Percentiles rank a stretch among this genome's conserved stretches.
Conservation (phyloP, 163 green algal genomes). For the Chlamydomonas reinhardtii region DNA sequence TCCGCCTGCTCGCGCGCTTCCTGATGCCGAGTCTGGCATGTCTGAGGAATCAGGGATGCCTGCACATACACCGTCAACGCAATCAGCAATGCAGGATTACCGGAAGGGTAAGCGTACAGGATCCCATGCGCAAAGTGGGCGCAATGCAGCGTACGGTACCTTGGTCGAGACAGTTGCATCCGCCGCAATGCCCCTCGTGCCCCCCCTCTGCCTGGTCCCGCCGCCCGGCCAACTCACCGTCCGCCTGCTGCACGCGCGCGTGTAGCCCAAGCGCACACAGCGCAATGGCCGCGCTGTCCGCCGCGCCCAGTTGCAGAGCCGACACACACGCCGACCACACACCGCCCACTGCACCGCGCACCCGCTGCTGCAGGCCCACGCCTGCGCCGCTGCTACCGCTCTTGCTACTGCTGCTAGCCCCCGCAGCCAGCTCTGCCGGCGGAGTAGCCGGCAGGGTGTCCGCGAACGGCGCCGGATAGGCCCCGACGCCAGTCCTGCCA, state of each 20-base stretch:
- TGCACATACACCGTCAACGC: too few relatives aligned
- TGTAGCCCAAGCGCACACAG: slow-evolving; percentile 7
- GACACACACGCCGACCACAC: background rate
- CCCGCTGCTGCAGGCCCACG: background rate
- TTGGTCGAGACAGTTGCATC: too few relatives aligned
- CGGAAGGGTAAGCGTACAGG: too few relatives aligned
- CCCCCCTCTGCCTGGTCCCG: background rate
- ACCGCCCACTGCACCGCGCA: background rate
- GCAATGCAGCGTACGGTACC: too few relatives aligned
- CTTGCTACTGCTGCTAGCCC: background rate
- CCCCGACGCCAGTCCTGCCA: too few relatives aligned
- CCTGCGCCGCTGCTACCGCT: background rate
- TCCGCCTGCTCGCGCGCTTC: too few relatives aligned
- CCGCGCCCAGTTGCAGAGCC: background rate
- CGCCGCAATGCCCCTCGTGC: too few relatives aligned
- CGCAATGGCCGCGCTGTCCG: slow-evolving; percentile 15
- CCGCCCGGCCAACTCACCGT: background rate
- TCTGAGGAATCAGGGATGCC: too few relatives aligned
- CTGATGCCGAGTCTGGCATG: too few relatives aligned
- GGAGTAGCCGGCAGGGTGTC: background rate
- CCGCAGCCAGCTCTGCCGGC: background rate
- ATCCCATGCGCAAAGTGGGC: too few relatives aligned
- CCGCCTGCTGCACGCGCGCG: background rate
- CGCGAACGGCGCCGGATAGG: too few relatives aligned
- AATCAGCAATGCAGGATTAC: too few relatives aligned